Base-by-base conservation (phyloP, 208 protist species). In the Phytomonas sp. region DNA sequence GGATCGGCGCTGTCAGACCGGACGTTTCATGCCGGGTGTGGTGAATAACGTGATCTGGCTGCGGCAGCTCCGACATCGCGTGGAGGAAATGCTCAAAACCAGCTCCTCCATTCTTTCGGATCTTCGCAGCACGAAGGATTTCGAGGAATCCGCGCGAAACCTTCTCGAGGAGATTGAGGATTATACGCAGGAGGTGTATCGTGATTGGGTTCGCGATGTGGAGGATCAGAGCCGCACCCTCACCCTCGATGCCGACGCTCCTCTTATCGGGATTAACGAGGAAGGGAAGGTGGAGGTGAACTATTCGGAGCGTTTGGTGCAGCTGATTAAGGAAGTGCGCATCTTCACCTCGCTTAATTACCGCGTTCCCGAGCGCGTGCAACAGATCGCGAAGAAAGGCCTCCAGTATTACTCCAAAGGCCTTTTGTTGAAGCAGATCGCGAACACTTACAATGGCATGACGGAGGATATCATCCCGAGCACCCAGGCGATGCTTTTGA, bases 371-470 rank as follows among this genome's bases (percentile, higher is more conserved):
- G 31, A 40, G 33, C 70, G 72, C 6, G 85, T 97, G 60, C 65
- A 71, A 17, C 73, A 77, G 7, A 85, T 97, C 29, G 81, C 86
- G 11, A 82, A 94, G 71, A 36, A 26, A 61, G 94, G 91, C 6
- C 65, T 79, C 26, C 81, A 89, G 64, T 97, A 95, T 71, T 91
- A 94, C 73, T 73, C 78, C 11, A 94, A 89, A 74, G 94, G 89
- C 40, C 79, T 96, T 13, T 82, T 83, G 2, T 77, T 98, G 64
- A 96, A 96, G 82, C 89, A 97, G 68, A 91, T 98, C 29, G 94
- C 94, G 13, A 95, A 89, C 75, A 93, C 87, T 46, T 98, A 98
- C 83, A 98, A 98, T 73, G 88, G 84, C 62, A 95, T 97, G 85
- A 77, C 81, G 23, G 76, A 88, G 3, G 82, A 97, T 72, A 91